A percentile compares a stretch with the other conserved stretches of the same genome.
These are phyloP conservation scores for Entelexis sorbosivorans DNA, from an alignment of 1,139 yeast species.

Conservation along the genomic window DNA sequence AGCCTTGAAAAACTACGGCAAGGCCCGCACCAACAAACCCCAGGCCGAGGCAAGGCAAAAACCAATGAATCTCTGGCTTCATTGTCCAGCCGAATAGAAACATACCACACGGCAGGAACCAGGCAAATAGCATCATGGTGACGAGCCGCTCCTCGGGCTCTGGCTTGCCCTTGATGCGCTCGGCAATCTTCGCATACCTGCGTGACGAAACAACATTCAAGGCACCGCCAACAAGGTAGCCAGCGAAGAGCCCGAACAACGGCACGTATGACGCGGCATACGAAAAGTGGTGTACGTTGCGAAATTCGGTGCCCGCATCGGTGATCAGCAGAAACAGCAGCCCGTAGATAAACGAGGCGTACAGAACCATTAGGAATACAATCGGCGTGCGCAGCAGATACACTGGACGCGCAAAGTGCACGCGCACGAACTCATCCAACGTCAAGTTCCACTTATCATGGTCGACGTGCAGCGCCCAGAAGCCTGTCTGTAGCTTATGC, in stretches of 20 bases:
- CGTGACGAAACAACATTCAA: conserved; percentile 29
- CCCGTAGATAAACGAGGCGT: conserved; percentile 41
- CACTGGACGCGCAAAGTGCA: conserved; percentile 37
- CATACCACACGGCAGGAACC: conserved; percentile 52
- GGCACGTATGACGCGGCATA: conserved; percentile 38
- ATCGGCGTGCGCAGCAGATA: conserved; percentile 39
- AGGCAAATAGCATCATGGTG: conserved; percentile 37
- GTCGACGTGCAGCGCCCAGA: conserved; percentile 21
- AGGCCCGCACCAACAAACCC: conserved; percentile 52
- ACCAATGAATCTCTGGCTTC: conserved; percentile 54
- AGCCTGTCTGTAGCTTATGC: conserved; percentile 49
- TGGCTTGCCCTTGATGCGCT: conserved; percentile 23
- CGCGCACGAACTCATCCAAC: conserved; percentile 31
- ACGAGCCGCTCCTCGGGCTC: conserved; percentile 53
- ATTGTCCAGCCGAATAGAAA: conserved; percentile 70
- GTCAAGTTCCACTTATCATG: conserved; percentile 35
- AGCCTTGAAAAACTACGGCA: conserved; percentile 46
- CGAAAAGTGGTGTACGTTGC: conserved; percentile 31
- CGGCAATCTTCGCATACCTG: conserved; percentile 13
- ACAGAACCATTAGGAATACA: conserved; percentile 34
- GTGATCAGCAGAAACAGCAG: conserved; percentile 36
- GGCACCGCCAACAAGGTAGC: conserved; percentile 35
- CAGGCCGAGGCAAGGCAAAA: conserved; percentile 58
- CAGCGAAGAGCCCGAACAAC: conserved; percentile 41
- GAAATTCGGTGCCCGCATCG: conserved; percentile 25